A percentile compares a stretch with the other conserved stretches of the same genome.
Evolutionary conservation across 306 rosid species (phyloP).

Genomic region (Cucumis melo): DNA sequence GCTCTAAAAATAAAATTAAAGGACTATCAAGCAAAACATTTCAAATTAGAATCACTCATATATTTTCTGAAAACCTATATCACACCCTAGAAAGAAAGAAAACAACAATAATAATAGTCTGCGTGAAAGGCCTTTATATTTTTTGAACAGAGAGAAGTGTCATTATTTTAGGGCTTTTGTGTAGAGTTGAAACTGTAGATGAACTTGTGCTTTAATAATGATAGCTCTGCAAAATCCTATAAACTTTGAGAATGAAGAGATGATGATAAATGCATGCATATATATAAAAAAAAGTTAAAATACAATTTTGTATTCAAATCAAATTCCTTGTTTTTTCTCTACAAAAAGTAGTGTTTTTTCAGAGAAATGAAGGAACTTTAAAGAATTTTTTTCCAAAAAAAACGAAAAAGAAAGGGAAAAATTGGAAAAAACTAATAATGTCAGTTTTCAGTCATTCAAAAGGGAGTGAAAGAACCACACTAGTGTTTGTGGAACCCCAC

Average conservation of each 20-base stretch:
- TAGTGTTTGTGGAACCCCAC: not conserved
- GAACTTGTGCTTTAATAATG: not conserved
- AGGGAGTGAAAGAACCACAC: not conserved
- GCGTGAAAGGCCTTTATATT: not conserved
- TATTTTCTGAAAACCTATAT: not conserved
- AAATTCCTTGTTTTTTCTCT: not conserved
- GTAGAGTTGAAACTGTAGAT: not conserved
- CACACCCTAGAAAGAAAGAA: too few species aligned
- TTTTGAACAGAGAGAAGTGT: not conserved
- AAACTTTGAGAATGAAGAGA: not conserved
- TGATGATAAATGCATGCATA: not conserved
- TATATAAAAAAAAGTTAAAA: not conserved
- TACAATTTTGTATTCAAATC: not conserved
- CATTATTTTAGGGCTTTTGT: not conserved
- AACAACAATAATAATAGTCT: not conserved
- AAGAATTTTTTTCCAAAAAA: not conserved
- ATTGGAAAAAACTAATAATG: not conserved
- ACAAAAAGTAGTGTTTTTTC: not conserved
- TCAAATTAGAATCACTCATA: not conserved
- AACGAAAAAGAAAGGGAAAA: not conserved
- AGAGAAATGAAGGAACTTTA: not conserved
- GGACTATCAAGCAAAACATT: too few species aligned
- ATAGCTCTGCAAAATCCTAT: not conserved
- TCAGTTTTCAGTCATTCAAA: not conserved
- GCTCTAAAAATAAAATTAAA: too few species aligned